Base-by-base conservation (phyloP, 768 basidiomycete species). In the Leucogyrophana mollusca region DNA sequence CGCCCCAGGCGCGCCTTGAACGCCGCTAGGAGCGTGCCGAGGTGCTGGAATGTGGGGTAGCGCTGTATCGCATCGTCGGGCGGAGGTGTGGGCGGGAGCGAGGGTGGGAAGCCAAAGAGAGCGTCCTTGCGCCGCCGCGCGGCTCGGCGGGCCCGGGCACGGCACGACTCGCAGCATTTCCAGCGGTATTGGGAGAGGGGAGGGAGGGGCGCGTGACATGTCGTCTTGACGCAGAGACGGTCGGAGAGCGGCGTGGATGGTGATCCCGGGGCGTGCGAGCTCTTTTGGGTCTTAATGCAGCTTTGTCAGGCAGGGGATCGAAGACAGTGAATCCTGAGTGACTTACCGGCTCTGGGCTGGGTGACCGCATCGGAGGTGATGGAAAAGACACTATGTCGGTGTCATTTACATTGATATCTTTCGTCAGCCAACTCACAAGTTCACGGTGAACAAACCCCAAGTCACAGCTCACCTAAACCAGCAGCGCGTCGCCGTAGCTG, bases 141-240 rank as follows among this genome's bases (percentile, higher is more conserved):
- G 1, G 43, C 24, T 2, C 34, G 49, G 27, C 60, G 57, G 4
- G 59, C 47, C 11, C 20, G 42, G n/a, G 49, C 42, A n/a, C 68
- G 67, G 51, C 74, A 77, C 1, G 53, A 34, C n/a, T 51, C 43
- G 34, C 78, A 79, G 41, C 62, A 61, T 44, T 71, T 69, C 65
- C 64, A 71, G 2, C 37, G 57, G 53, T 78, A 77, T 46, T 73
- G 68, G 13, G 54, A 54, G 1, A 41, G 40, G 2, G 66, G 57
- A 0, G 75, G 73, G 0, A 78, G 57, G 7, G 70, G 61, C 25
- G 55, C 61, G 1, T 55, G 57, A 43, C 78, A 79, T 20, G 50
- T 43, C 30, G 41, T 56, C 4, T 60, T 56, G 0, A 56, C 51
- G 46, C 78, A 79, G 1, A 71, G 48, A 13, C 74, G 65, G 27